A percentile compares a stretch with the other conserved stretches of the same genome.
These are phyloP conservation scores for Clavispora vitiphila DNA, from an alignment of 805 yeast genomes.

Conservation along the genomic window DNA sequence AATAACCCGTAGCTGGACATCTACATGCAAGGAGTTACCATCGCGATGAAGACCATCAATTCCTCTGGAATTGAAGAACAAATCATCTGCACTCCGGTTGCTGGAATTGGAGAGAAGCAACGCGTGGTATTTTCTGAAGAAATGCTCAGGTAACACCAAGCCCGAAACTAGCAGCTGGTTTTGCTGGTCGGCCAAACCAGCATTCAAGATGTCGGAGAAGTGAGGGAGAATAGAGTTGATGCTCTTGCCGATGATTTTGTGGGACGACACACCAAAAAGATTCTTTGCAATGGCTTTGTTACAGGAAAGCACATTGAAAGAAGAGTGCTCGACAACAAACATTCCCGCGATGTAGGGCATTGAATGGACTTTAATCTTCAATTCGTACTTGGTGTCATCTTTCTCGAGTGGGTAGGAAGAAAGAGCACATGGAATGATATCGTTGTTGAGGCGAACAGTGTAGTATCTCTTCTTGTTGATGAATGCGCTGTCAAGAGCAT, in stretches of 20 bases:
- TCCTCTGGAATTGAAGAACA: constrained; percentile 61
- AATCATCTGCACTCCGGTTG: constrained; percentile 35
- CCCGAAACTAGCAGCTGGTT: constrained; percentile 45
- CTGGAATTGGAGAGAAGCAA: constrained; percentile 22
- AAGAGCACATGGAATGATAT: constrained; percentile 68
- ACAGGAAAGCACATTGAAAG: constrained; percentile 57
- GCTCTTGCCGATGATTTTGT: constrained; percentile 33
- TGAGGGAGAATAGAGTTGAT: constrained; percentile 60
- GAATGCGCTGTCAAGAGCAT: constrained; percentile 20
- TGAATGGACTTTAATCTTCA: constrained; percentile 65
- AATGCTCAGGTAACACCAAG: constrained; percentile 84
- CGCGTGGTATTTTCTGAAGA: constrained; percentile 67
- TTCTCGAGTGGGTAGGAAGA: constrained; percentile 53
- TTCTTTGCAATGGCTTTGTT: constrained; percentile 76
- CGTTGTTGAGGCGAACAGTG: constrained; percentile 45
- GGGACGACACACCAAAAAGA: constrained; percentile 64
- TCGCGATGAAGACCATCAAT: constrained; percentile 65
- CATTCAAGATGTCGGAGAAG: constrained; percentile 44
- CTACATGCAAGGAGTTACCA: constrained; percentile 62
- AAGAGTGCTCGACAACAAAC: constrained; percentile 55
- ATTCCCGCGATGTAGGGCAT: constrained; percentile 87
- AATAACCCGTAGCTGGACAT: constrained; percentile 75
- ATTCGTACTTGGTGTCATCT: constrained; percentile 35
- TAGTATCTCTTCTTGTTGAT: constrained; percentile 61
- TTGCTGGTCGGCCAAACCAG: constrained; percentile 29